phyloP scores from a whole-genome alignment of 1,284 basidiomycete genomes.

The Ceraceosorus guamensis region DNA sequence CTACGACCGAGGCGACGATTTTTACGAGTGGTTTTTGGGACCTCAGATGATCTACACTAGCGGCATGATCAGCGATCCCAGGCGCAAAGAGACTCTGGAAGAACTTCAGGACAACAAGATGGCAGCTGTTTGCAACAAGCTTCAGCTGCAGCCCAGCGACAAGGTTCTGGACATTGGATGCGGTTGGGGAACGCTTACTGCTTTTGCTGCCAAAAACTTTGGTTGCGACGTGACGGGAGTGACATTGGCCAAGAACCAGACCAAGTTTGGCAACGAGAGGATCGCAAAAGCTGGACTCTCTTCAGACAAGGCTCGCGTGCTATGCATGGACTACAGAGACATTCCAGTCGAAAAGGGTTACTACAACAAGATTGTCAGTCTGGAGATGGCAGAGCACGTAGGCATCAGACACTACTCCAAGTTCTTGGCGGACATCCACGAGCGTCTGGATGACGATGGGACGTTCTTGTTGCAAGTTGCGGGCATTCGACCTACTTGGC shows the following conservation, averaged over 20 bases:
- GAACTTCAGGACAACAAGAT: slow-evolving; percentile 98
- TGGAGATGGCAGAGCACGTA: slow-evolving; percentile 96
- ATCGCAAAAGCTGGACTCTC: slow-evolving; percentile 71
- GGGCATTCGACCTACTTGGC: slow-evolving; percentile 86
- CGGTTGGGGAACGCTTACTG: slow-evolving; percentile 92
- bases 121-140: slow-evolving; percentile 86
- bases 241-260: slow-evolving; percentile 83
- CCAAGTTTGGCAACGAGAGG: slow-evolving; percentile 82
- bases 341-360: slow-evolving; percentile 70
- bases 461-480: slow-evolving; percentile 93
- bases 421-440: slow-evolving; percentile 86
- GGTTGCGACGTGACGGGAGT: slow-evolving; percentile 90
- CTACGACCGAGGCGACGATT: slow-evolving; percentile 70
- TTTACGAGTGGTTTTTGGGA: slow-evolving; percentile 72
- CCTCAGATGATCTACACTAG: slow-evolving; percentile 97
- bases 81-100: slow-evolving; percentile 76
- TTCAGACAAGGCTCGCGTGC: slow-evolving; percentile 72
- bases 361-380: slow-evolving; percentile 88
- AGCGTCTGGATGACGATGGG: slow-evolving; percentile 88
- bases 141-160: slow-evolving; percentile 75
- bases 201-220: slow-evolving; percentile 96
- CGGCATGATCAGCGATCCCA: slow-evolving; percentile 73
- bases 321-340: slow-evolving; percentile 92
- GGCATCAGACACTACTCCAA: slow-evolving; percentile 84
- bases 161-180: slow-evolving; percentile 88